These are phyloP conservation scores for Cryphonectria radicalis DNA, from an alignment of 2,329 filamentous ascomycete genomes.

Conservation along the genomic window DNA sequence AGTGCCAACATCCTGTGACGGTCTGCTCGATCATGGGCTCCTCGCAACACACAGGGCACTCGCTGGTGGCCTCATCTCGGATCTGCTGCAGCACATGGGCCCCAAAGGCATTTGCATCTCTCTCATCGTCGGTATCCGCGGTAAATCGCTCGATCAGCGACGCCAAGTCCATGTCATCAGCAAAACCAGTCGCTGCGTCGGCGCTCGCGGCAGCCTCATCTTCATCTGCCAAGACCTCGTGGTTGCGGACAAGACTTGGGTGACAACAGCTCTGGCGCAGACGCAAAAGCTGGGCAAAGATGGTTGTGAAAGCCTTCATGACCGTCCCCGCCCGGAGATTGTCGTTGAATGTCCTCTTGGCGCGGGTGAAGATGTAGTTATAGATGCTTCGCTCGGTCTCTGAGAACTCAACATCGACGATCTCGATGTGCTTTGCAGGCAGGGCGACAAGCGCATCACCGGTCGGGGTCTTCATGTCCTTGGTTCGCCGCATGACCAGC, in stretches of 20 bases:
- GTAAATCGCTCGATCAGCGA: slow-evolving; percentile 85
- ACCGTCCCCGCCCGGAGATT: slow-evolving; percentile 92
- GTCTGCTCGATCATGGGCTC: slow-evolving; percentile 94
- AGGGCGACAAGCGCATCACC: slow-evolving; percentile 77
- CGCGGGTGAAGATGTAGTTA: slow-evolving; percentile 82
- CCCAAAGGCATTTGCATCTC: slow-evolving; percentile 73
- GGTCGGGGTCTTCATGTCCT: slow-evolving; percentile 95
- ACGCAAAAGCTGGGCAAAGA: slow-evolving; percentile 94
- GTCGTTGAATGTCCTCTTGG: slow-evolving; percentile 80
- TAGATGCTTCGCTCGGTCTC: slow-evolving; percentile 88
- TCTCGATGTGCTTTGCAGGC: slow-evolving; percentile 79
- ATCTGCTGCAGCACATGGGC: slow-evolving; percentile 90
- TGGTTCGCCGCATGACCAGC: slow-evolving; percentile 91
- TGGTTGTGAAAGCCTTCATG: slow-evolving; percentile 94
- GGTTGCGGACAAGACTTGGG: slow-evolving; percentile 85
- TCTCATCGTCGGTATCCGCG: slow-evolving; percentile 63
- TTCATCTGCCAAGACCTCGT: slow-evolving; percentile 83
- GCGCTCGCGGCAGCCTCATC: slow-evolving; percentile 78
- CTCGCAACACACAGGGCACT: slow-evolving; percentile 94
- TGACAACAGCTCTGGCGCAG: slow-evolving; percentile 95
- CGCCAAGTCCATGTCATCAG: slow-evolving; percentile 95
- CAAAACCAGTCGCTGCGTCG: slow-evolving; percentile 78
- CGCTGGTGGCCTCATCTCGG: slow-evolving; percentile 81
- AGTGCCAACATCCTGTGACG: slow-evolving; percentile 97
- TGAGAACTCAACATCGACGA: slow-evolving; percentile 86